Evolutionary conservation across 768 basidiomycete genomes (phyloP).

Genomic region (Tylopilus intermedius): DNA sequence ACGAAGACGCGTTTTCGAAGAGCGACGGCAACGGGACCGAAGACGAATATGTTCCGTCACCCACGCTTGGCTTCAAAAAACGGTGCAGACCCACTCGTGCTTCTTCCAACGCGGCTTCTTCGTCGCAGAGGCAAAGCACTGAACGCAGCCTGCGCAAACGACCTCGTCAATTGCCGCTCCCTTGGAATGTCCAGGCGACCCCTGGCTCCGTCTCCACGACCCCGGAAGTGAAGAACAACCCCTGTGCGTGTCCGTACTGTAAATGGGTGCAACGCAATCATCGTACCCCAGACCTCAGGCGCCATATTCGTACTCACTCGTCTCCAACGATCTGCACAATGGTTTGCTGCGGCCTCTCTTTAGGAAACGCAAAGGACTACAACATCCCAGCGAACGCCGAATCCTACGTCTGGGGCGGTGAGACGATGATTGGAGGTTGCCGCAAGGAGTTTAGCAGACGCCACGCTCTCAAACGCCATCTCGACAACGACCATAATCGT

Average conservation of each 20-base stretch:
- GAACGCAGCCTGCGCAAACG: conserved; percentile 18
- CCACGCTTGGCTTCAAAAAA: conserved; percentile 30
- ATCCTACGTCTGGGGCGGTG: conserved; percentile 26
- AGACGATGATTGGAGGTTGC: conserved; percentile 35
- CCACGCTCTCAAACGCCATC: conserved; percentile 39
- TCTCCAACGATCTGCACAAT: conserved; percentile 31
- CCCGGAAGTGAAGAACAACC: conserved; percentile 28
- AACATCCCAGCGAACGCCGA: conserved; percentile 19
- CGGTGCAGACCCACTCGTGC: conserved; percentile 26
- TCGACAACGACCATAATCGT: conserved; percentile 32
- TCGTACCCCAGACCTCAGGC: conserved; percentile 54
- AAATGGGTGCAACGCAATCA: conserved; percentile 44
- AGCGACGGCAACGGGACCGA: conserved; percentile 37
- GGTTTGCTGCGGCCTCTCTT: conserved; percentile 36
- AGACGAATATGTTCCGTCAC: conserved; percentile 44
- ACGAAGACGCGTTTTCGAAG: conserved; percentile 33
- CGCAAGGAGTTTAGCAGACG: conserved; percentile 35
- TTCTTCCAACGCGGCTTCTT: not conserved
- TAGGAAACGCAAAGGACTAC: conserved; percentile 23
- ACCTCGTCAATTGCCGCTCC: conserved; percentile 32
- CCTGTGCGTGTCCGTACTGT: conserved; percentile 44
- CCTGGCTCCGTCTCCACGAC: conserved; percentile 15
- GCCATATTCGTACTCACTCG: conserved; percentile 53
- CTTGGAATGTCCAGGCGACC: conserved; percentile 44
- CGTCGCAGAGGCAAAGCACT: conserved; percentile 6